Evolutionary conservation across 2,329 filamentous ascomycete species (phyloP).

Genomic region (Malbranchea zuffiana): DNA sequence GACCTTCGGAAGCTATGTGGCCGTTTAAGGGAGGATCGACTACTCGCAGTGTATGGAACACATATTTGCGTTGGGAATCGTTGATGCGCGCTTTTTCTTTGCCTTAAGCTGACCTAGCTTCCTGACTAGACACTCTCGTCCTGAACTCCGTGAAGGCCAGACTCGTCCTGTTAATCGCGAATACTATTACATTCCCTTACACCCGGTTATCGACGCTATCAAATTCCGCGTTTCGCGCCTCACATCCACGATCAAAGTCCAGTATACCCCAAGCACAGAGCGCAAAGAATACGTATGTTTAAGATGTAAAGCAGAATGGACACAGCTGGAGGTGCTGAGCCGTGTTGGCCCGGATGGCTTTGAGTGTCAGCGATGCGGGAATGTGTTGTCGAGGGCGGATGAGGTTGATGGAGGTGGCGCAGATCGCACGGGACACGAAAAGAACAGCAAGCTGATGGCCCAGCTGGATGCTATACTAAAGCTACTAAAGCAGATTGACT

Average conservation of each 20-base stretch:
- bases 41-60: constrained; percentile 61
- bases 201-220: constrained; percentile 86
- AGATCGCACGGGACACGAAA: constrained; percentile 39
- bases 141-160: constrained; percentile 69
- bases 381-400: constrained; percentile 35
- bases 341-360: constrained; percentile 59
- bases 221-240: constrained; percentile 88
- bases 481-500: constrained; percentile 39
- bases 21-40: constrained; percentile 71
- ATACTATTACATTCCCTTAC: constrained; percentile 96
- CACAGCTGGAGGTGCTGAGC: constrained; percentile 78
- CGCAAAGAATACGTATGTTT: constrained; percentile 85
- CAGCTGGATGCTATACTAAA: constrained; percentile 39
- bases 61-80: constrained; percentile 5
- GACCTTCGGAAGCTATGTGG: constrained; percentile 83
- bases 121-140: constrained; percentile 52
- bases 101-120: constrained; percentile 13
- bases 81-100: neutral
- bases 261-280: constrained; percentile 68
- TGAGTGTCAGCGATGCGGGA: constrained; percentile 66
- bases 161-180: constrained; percentile 73
- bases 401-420: constrained; percentile 35
- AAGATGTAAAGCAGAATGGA: constrained; percentile 76
- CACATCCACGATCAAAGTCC: constrained; percentile 76
- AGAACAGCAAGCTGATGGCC: constrained; percentile 40